phyloP scores from a whole-genome alignment of 768 basidiomycete genomes.

The Auricularia sp. region DNA sequence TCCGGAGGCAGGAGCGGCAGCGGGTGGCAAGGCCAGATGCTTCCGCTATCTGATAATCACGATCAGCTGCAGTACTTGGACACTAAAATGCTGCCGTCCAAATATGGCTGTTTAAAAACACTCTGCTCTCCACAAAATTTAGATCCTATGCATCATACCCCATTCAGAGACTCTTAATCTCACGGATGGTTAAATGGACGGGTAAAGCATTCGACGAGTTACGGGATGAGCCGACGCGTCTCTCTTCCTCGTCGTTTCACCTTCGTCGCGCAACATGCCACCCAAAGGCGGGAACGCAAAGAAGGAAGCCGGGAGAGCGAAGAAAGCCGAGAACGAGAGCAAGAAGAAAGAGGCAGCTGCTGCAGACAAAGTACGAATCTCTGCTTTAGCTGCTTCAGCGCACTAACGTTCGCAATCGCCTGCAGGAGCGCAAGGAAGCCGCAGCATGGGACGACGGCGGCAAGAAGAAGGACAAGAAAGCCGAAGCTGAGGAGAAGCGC shows the following conservation, averaged over 20 bases:
- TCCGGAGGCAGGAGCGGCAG: too few relatives aligned
- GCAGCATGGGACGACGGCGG: constrained; percentile 55
- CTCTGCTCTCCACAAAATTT: too few relatives aligned
- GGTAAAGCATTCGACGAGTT: too few relatives aligned
- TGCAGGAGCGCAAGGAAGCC: constrained; percentile 63
- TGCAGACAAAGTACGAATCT: constrained; percentile 43
- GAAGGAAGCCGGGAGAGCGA: constrained; percentile 83
- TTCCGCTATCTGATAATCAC: too few relatives aligned
- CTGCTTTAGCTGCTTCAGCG: neutral
- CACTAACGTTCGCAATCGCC: neutral
- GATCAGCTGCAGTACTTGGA: too few relatives aligned
- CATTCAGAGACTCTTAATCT: too few relatives aligned
- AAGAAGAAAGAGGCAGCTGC: constrained; percentile 61
- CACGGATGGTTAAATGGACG: too few relatives aligned
- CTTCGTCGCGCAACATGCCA: constrained; percentile 40
- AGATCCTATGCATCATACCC: too few relatives aligned
- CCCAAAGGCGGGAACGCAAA: constrained; percentile 83
- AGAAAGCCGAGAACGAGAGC: constrained; percentile 84
- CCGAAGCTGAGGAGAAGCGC: constrained; percentile 73
- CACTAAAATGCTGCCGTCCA: too few relatives aligned
- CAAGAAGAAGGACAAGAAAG: constrained; percentile 54
- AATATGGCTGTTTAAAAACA: too few relatives aligned
- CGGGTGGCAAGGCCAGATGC: too few relatives aligned
- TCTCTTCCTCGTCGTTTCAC: neutral
- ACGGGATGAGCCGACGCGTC: too few relatives aligned